Percentiles rank a stretch among this genome's conserved stretches.
phyloP scores from a whole-genome alignment of 2,329 filamentous ascomycete species.

The Talaromyces sp. region DNA sequence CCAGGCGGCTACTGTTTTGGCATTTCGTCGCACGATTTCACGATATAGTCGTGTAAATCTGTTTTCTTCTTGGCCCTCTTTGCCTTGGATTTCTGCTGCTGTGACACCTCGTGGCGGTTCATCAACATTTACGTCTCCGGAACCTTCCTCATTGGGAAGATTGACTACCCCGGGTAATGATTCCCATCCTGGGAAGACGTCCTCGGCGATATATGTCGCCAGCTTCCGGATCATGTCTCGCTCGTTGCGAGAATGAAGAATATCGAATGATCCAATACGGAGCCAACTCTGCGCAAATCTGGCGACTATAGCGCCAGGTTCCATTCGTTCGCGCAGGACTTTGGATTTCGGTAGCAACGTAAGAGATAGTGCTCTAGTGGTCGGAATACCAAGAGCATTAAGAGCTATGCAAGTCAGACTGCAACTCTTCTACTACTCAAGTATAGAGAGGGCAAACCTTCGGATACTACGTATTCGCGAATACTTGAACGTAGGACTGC shows the following conservation, averaged over 20 bases:
- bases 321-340: slow-evolving; percentile 73
- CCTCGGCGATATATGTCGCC: slow-evolving; percentile 78
- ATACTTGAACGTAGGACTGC: slow-evolving; percentile 91
- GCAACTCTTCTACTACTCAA: background rate
- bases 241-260: slow-evolving; percentile 79
- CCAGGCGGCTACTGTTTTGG: slow-evolving; percentile 84
- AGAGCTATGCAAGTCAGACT: slow-evolving; percentile 47
- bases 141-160: slow-evolving; percentile 34
- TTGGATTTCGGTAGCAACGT: slow-evolving; percentile 69
- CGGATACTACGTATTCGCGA: slow-evolving; percentile 88
- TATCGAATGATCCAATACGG: slow-evolving; percentile 90
- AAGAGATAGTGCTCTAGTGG: slow-evolving; percentile 79
- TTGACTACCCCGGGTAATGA: slow-evolving; percentile 62
- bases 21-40: slow-evolving; percentile 81
- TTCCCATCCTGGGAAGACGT: slow-evolving; percentile 85
- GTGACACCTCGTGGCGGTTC: slow-evolving; percentile 53
- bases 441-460: slow-evolving; percentile 49
- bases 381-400: slow-evolving; percentile 79
- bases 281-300: slow-evolving; percentile 91
- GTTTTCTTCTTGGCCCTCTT: slow-evolving; percentile 69
- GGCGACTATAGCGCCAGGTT: slow-evolving; percentile 88
- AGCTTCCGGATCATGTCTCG: slow-evolving; percentile 68
- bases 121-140: slow-evolving; percentile 25
- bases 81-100: slow-evolving; percentile 62
- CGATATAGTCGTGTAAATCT: slow-evolving; percentile 83